These are phyloP conservation scores for Solioccasus polychromus DNA, from an alignment of 768 basidiomycete species.

Conservation along the genomic window DNA sequence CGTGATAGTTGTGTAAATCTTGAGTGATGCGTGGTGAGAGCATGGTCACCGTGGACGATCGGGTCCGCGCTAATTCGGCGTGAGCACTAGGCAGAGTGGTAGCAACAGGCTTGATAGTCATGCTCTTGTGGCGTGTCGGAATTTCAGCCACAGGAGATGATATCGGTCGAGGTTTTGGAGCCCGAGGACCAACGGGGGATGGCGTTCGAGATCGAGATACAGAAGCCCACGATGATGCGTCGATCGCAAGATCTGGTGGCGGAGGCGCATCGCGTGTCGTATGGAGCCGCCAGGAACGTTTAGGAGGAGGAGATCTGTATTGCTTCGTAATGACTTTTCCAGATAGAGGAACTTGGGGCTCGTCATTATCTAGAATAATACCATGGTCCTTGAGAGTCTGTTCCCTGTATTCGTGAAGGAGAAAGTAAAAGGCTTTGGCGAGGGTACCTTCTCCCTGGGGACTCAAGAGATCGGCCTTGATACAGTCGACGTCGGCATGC, in stretches of 20 bases:
- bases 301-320: conserved; percentile 40
- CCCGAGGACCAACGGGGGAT: conserved; percentile 52
- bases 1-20: conserved; percentile 32
- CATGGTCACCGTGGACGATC: conserved; percentile 31
- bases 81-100: conserved; percentile 15
- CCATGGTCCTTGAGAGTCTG: conserved; percentile 54
- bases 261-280: conserved; percentile 26
- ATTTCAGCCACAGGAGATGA: conserved; percentile 28
- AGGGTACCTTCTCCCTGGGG: conserved; percentile 67
- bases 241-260: conserved; percentile 20
- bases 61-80: conserved; percentile 22
- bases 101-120: conserved; percentile 24
- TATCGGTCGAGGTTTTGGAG: conserved; percentile 29
- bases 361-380: conserved; percentile 38
- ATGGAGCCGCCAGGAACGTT: conserved; percentile 23
- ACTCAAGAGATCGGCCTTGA: conserved; percentile 65
- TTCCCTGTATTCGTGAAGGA: conserved; percentile 74
- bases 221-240: conserved; percentile 16
- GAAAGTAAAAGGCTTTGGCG: conserved; percentile 87
- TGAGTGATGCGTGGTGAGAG: conserved; percentile 21
- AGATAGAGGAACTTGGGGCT: conserved; percentile 9
- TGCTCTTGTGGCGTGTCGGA: conserved; percentile 31
- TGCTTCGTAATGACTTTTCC: conserved; percentile 38
- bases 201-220: conserved; percentile 41
- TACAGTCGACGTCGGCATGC: conserved; percentile 55